Evolutionary conservation across 352 stramenopile genomes (phyloP).

Genomic region (Phytophthora parvispora): DNA sequence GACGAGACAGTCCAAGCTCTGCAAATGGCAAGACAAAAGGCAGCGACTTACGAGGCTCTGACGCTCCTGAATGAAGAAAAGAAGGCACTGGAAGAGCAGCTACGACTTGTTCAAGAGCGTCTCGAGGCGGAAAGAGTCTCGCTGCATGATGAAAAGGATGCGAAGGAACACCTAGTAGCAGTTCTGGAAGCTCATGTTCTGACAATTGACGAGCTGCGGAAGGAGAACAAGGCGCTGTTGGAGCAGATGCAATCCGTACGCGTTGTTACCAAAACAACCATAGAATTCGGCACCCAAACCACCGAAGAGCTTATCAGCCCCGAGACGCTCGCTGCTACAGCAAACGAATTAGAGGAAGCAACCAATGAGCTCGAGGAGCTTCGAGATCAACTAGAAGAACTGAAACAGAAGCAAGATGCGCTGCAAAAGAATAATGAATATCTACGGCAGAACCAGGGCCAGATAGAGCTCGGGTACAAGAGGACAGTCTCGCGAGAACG

Average conservation of each 20-base stretch:
- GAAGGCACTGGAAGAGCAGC: slow-evolving; percentile 45
- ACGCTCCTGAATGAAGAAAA: slow-evolving; percentile 71
- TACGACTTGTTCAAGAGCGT: slow-evolving; percentile 31
- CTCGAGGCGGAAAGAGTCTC: slow-evolving; percentile 25
- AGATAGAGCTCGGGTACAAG: slow-evolving; percentile 55
- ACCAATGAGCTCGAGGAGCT: slow-evolving; percentile 19
- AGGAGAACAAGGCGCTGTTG: slow-evolving; percentile 33
- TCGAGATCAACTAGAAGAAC: slow-evolving; percentile 33
- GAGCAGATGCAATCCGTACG: slow-evolving; percentile 5
- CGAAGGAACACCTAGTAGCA: slow-evolving; percentile 16
- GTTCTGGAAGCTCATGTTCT: slow-evolving; percentile 12
- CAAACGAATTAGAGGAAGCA: slow-evolving; percentile 18
- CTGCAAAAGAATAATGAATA: slow-evolving; percentile 45
- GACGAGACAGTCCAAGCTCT: slow-evolving; percentile 83
- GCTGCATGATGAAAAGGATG: slow-evolving; percentile 25
- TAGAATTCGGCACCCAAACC: slow-evolving; percentile 7
- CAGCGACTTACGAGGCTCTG: slow-evolving; percentile 67
- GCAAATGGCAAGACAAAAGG: slow-evolving; percentile 72
- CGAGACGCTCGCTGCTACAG: slow-evolving; percentile 12
- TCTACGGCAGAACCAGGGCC: slow-evolving; percentile 27
- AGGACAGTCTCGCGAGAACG: slow-evolving; percentile 66
- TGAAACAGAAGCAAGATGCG: slow-evolving; percentile 40
- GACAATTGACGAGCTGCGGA: slow-evolving; percentile 36
- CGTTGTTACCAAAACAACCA: background rate
- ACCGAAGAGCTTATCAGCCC: slow-evolving; percentile 17